These are phyloP conservation scores for Quercus variabilis DNA, from an alignment of 306 rosid species.

Conservation along the genomic window DNA sequence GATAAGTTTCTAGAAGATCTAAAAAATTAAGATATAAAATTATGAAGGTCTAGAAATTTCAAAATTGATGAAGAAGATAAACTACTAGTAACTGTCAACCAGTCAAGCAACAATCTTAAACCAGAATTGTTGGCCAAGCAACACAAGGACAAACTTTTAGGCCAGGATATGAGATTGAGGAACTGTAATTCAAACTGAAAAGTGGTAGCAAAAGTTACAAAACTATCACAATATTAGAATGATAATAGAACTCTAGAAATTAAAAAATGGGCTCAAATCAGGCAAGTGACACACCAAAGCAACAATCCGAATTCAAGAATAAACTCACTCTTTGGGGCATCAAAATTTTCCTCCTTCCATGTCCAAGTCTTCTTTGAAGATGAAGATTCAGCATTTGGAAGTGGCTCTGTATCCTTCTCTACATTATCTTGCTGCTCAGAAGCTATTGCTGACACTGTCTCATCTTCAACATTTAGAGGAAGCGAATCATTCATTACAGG, in stretches of 20 bases:
- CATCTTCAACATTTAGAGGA: conserved; percentile 39
- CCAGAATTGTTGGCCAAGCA: not conserved
- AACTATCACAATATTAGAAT: conserved; percentile 1
- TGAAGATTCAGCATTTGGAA: conserved; percentile 29
- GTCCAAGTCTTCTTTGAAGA: conserved; percentile 34
- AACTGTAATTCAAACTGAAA: not conserved
- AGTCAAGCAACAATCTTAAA: not conserved
- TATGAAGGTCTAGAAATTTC: not conserved
- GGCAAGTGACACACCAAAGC: conserved; percentile 5
- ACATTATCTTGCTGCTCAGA: conserved; percentile 32
- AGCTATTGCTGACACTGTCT: conserved; percentile 16
- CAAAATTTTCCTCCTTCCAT: conserved; percentile 67
- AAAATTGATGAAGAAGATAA: not conserved
- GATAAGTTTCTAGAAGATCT: not conserved
- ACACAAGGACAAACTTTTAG: not conserved
- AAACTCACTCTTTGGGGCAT: conserved; percentile 84
- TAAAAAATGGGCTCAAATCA: not conserved
- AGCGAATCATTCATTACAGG: conserved; percentile 29
- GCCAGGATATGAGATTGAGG: not conserved
- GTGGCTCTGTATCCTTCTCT: conserved; percentile 32
- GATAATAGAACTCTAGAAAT: not conserved
- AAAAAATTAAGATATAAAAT: not conserved
- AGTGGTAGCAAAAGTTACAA: not conserved
- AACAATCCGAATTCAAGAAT: conserved; percentile 5
- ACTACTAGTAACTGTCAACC: not conserved